Evolutionary conservation across 1,284 basidiomycete species (phyloP).

Genomic region (Ceratorhiza oryzae-sativae): DNA sequence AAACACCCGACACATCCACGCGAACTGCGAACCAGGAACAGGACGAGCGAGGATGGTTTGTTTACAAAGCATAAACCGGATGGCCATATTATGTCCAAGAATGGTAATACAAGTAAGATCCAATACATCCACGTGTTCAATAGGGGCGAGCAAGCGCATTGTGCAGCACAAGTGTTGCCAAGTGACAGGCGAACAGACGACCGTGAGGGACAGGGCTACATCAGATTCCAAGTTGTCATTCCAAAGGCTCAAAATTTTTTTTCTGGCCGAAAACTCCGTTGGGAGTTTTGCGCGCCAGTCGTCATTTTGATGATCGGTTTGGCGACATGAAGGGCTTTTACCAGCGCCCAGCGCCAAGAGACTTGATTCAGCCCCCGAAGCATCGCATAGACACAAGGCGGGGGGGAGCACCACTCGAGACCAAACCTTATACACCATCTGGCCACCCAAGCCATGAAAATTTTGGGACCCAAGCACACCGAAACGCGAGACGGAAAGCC

Average conservation of each 20-base stretch:
- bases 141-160: background rate
- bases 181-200: background rate
- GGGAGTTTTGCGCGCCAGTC: background rate
- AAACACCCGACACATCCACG: background rate
- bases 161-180: background rate
- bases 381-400: background rate
- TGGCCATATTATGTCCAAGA: background rate
- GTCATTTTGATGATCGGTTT: background rate
- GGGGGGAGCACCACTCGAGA: background rate
- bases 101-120: background rate
- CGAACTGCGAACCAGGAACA: background rate
- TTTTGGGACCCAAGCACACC: background rate
- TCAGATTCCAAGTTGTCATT: too few relatives aligned
- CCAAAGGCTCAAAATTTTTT: background rate
- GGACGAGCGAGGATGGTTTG: too few relatives aligned
- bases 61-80: too few relatives aligned
- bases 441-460: conserved; percentile 2
- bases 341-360: background rate
- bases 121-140: background rate
- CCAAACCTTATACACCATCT: background rate
- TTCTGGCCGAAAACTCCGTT: background rate
- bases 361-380: background rate
- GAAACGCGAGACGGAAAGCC: background rate
- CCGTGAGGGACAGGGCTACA: too few relatives aligned
- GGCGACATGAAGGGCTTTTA: background rate